Evolutionary conservation across 129 eudicot genomes (phyloP).

Genomic region (Tanacetum coccineum): DNA sequence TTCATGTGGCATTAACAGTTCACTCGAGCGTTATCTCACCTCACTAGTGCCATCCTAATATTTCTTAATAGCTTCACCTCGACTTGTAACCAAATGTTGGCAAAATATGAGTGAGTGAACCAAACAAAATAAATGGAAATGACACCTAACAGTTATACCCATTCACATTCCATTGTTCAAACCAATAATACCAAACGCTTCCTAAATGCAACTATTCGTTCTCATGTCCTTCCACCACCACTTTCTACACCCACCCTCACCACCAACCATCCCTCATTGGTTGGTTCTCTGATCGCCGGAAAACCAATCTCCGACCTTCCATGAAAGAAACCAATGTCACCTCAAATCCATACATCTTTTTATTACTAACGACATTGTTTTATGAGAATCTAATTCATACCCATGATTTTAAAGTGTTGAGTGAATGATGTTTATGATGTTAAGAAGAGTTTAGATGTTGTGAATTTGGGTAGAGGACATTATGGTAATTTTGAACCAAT

Average conservation of each 20-base stretch:
- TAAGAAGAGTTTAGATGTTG: conserved; percentile 44
- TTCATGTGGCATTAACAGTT: no score
- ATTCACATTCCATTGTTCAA: no score
- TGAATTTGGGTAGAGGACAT: conserved; percentile 78
- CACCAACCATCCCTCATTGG: conserved; percentile 56
- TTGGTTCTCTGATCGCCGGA: conserved; percentile 82
- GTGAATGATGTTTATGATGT: conserved; percentile 42
- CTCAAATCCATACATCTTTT: conserved; percentile 49
- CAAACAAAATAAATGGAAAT: no score
- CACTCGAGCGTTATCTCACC: no score
- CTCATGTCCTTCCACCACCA: conserved; percentile 41
- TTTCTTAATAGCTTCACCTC: no score
- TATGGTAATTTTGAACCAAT: conserved; percentile 56
- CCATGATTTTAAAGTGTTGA: conserved; percentile 75
- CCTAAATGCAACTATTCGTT: no score
- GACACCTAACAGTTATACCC: no score
- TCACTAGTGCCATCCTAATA: no score
- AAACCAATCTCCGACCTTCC: conserved; percentile 75
- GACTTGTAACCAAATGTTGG: no score
- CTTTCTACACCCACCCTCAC: conserved; percentile 31
- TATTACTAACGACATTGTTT: conserved; percentile 70
- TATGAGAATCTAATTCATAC: conserved; percentile 75
- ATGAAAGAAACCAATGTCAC: conserved; percentile 50
- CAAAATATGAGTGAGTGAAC: no score
- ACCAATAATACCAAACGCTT: no score